phyloP scores from a whole-genome alignment of 139 green algal genomes.

The Klebsormidium nitens region DNA sequence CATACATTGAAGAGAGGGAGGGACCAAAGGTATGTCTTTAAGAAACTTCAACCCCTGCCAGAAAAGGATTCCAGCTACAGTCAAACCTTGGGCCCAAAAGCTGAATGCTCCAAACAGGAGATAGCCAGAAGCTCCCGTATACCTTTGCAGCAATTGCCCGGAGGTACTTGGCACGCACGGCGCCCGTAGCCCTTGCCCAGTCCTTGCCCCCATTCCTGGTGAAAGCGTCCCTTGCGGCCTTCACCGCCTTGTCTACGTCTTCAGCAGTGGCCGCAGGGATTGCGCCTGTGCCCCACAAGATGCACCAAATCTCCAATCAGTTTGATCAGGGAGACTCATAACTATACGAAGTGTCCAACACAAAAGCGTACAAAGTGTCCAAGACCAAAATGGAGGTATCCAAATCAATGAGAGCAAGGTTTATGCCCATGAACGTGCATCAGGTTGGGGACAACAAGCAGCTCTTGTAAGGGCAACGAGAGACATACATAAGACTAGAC shows the following conservation, averaged over 20 bases:
- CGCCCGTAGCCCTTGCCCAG: slow-evolving; percentile 18
- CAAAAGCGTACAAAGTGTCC: slow-evolving; percentile 9
- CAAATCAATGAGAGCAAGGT: not conserved
- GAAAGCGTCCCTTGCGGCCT: slow-evolving; percentile 26
- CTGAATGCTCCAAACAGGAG: no score
- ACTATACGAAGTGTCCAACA: not conserved
- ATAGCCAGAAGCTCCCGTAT: no score
- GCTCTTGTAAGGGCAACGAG: no score
- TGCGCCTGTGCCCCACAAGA: slow-evolving; percentile 6
- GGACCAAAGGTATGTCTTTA: no score
- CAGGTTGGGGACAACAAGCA: not conserved
- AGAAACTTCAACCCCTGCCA: no score
- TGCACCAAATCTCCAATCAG: not conserved
- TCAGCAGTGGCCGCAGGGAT: slow-evolving; percentile 28
- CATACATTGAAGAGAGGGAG: no score
- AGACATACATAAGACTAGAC: not conserved
- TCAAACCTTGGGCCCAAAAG: no score
- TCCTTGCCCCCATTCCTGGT: slow-evolving; percentile 14
- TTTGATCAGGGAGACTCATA: not conserved
- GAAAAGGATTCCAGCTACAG: no score
- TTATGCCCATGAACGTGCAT: not conserved
- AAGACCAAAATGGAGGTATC: not conserved
- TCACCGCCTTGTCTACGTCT: slow-evolving; percentile 34
- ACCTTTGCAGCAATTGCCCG: slow-evolving; percentile 38
- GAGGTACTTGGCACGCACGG: slow-evolving; percentile 23